These are phyloP conservation scores for Kodamaea kaohsiungensis DNA, from an alignment of 805 yeast genomes.

Conservation along the genomic window DNA sequence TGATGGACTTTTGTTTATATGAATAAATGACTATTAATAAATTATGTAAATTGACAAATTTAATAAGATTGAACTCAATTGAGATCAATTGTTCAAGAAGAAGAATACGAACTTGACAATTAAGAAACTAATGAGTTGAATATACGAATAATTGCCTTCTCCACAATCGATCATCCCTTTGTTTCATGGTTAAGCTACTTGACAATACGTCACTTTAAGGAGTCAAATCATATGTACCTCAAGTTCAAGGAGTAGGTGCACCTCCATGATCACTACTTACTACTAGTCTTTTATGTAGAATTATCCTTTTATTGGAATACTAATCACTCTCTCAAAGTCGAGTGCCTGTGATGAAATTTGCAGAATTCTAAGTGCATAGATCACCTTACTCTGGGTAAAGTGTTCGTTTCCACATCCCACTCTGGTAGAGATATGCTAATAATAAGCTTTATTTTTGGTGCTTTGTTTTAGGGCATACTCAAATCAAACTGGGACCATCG, in stretches of 20 bases:
- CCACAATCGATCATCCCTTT: no score
- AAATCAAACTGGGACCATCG: constrained; percentile 27
- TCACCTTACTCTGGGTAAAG: not conserved
- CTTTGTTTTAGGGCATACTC: not conserved
- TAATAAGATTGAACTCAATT: no score
- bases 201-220: no score
- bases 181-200: no score
- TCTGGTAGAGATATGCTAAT: not conserved
- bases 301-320: not conserved
- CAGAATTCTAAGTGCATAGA: not conserved
- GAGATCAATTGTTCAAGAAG: no score
- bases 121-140: not conserved
- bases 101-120: not conserved
- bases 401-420: not conserved
- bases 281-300: not conserved
- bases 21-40: not conserved
- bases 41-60: not conserved
- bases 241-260: not conserved
- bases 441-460: not conserved
- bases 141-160: no score
- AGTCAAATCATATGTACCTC: not conserved
- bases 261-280: not conserved
- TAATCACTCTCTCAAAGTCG: not conserved
- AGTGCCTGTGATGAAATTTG: no score
- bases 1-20: not conserved